A percentile compares a stretch with the other conserved stretches of the same genome.
Conservation (phyloP, 2,329 filamentous ascomycete species). For the Akanthomyces muscarius region DNA sequence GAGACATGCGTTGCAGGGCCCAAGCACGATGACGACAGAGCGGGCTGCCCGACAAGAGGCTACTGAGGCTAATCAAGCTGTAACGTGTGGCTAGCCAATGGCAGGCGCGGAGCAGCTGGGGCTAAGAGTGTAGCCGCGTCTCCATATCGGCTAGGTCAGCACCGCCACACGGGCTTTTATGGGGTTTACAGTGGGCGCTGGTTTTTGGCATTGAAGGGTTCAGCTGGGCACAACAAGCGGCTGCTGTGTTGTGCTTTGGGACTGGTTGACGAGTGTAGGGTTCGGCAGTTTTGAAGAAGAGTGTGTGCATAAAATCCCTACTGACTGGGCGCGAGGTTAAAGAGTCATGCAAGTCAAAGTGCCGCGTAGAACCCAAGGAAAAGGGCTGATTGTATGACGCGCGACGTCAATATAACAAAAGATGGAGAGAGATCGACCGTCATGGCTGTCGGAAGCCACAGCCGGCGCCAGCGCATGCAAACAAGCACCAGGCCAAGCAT, state of each 20-base stretch:
- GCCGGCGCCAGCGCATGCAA: slow-evolving; percentile 2
- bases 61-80: neutral
- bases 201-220: no score
- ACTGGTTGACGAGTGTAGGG: no score
- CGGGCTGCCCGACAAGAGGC: slow-evolving; percentile 7
- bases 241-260: neutral
- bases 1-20: slow-evolving; percentile 15
- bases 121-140: slow-evolving; percentile 9
- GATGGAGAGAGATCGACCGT: neutral
- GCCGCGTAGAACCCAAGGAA: neutral
- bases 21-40: slow-evolving; percentile 17
- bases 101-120: neutral
- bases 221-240: no score
- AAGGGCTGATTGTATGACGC: neutral
- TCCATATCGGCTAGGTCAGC: neutral
- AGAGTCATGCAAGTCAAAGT: neutral
- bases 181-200: neutral
- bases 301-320: no score
- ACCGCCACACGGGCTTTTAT: slow-evolving; percentile 10
- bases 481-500: slow-evolving; percentile 10
- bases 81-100: slow-evolving; percentile 6
- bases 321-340: neutral
- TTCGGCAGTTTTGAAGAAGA: no score
- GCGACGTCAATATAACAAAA: neutral
- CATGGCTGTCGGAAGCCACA: slow-evolving; percentile 10